A percentile compares a stretch with the other conserved stretches of the same genome.
phyloP scores from a whole-genome alignment of 2,329 filamentous ascomycete genomes.

The Triangularia setosa region DNA sequence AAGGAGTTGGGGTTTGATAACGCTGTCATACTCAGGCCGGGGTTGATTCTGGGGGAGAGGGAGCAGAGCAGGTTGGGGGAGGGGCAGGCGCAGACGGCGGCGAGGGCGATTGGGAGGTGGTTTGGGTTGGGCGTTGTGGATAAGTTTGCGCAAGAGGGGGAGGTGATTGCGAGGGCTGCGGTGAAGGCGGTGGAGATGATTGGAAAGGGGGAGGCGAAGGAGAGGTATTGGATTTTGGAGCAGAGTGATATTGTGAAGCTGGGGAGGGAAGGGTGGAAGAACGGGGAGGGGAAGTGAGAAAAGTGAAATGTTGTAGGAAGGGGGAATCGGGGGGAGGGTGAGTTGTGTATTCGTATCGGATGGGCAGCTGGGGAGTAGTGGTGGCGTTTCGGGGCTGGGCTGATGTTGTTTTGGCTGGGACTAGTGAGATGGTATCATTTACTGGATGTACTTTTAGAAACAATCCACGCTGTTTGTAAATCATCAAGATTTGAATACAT shows the following conservation, averaged over 20 bases:
- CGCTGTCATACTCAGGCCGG: conserved; percentile 70
- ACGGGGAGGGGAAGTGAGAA: conserved; percentile 16
- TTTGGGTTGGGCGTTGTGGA: conserved; percentile 54
- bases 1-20: conserved; percentile 70
- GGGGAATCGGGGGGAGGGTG: not conserved
- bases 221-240: conserved; percentile 58
- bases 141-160: conserved; percentile 66
- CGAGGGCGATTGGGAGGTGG: conserved; percentile 53
- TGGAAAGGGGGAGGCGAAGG: conserved; percentile 54
- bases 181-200: conserved; percentile 57
- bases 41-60: conserved; percentile 69
- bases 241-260: conserved; percentile 61
- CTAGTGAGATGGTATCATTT: not conserved
- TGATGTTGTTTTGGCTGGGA: not conserved
- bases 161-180: conserved; percentile 66
- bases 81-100: conserved; percentile 50
- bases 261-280: conserved; percentile 56
- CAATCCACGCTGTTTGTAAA: not conserved
- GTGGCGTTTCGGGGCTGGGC: no score
- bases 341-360: not conserved
- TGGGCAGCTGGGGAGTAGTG: not conserved
- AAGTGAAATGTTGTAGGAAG: not conserved
- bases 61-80: conserved; percentile 59
- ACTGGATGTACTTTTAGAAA: not conserved
- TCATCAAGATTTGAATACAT: not conserved